A percentile compares a stretch with the other conserved stretches of the same genome.
phyloP scores from a whole-genome alignment of 768 basidiomycete species.

The Pseudohyphozyma bogoriensis region DNA sequence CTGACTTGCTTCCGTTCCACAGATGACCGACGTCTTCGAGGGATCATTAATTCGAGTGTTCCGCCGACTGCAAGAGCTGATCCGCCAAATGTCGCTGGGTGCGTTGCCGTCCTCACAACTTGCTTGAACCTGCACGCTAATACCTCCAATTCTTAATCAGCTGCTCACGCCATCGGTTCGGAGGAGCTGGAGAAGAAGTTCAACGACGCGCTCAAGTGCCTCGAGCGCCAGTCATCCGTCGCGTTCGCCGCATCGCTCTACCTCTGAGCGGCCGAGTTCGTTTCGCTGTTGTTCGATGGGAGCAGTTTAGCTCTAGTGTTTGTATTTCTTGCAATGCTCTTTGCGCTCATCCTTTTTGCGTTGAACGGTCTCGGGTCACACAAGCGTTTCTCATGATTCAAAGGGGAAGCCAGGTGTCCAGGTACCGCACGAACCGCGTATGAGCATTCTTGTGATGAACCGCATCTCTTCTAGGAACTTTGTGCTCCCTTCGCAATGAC shows the following conservation, averaged over 20 bases:
- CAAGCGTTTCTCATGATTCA: too few relatives aligned
- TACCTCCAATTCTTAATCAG: slow-evolving; percentile 12
- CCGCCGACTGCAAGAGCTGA: slow-evolving; percentile 80
- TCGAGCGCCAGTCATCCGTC: slow-evolving; percentile 28
- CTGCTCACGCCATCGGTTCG: slow-evolving; percentile 91
- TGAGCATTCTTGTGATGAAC: too few relatives aligned
- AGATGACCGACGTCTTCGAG: slow-evolving; percentile 95
- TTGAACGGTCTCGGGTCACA: too few relatives aligned
- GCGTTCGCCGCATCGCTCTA: slow-evolving; percentile 29
- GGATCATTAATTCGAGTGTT: slow-evolving; percentile 94
- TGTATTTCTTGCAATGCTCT: too few relatives aligned
- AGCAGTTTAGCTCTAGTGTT: too few relatives aligned
- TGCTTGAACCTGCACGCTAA: not conserved
- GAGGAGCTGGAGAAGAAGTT: slow-evolving; percentile 88
- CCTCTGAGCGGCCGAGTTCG: too few relatives aligned
- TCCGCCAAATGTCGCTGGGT: slow-evolving; percentile 90
- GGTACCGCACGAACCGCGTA: too few relatives aligned
- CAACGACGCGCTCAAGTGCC: slow-evolving; percentile 45
- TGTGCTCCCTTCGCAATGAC: too few relatives aligned
- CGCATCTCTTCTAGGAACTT: too few relatives aligned
- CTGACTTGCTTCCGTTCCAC: slow-evolving; percentile 3
- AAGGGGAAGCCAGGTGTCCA: too few relatives aligned
- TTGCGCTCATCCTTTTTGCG: too few relatives aligned
- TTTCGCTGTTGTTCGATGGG: too few relatives aligned
- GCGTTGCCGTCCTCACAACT: not conserved